Evolutionary conservation across 768 basidiomycete genomes (phyloP).

Genomic region (Pleurotus salmoneostramineus): DNA sequence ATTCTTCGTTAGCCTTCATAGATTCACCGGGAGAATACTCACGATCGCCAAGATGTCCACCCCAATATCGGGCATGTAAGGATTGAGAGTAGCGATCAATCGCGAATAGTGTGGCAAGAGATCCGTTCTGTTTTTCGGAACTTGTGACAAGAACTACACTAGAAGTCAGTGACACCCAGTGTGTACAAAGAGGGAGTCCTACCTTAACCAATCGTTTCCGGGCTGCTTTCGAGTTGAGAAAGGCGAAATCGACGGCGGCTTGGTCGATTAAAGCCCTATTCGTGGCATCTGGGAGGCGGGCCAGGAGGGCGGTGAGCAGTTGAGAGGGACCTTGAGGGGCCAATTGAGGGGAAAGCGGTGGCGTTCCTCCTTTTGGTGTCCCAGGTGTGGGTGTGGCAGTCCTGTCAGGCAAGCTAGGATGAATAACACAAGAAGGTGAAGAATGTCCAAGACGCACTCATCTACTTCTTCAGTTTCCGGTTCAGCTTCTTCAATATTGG

Average conservation of each 20-base stretch:
- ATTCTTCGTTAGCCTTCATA: conserved; percentile 2
- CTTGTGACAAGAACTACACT: conserved; percentile 70
- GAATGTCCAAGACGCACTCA: conserved; percentile 26
- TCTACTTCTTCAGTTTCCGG: conserved; percentile 37
- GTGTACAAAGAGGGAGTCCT: conserved; percentile 9
- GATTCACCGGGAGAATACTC: conserved; percentile 23
- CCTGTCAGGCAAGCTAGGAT: conserved; percentile 18
- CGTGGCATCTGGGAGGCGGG: conserved; percentile 91
- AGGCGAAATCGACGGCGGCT: conserved; percentile 92
- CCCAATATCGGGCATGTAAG: conserved; percentile 93
- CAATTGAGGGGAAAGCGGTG: conserved; percentile 64
- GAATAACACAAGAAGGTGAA: background rate
- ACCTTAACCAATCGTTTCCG: conserved; percentile 90
- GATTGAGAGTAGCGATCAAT: conserved; percentile 82
- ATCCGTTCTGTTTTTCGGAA: conserved; percentile 86
- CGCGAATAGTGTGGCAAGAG: conserved; percentile 91
- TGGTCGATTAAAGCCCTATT: conserved; percentile 89
- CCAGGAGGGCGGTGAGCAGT: conserved; percentile 84
- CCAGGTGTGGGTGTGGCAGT: conserved; percentile 62
- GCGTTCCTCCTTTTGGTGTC: conserved; percentile 59
- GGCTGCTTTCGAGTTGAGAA: conserved; percentile 95
- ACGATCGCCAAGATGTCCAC: conserved; percentile 78
- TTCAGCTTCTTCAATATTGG: conserved; percentile 13
- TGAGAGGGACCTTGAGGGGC: conserved; percentile 91
- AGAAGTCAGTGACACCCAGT: no score